Evolutionary conservation across 1,284 basidiomycete genomes (phyloP).

Genomic region (Boletus semigastroideus): DNA sequence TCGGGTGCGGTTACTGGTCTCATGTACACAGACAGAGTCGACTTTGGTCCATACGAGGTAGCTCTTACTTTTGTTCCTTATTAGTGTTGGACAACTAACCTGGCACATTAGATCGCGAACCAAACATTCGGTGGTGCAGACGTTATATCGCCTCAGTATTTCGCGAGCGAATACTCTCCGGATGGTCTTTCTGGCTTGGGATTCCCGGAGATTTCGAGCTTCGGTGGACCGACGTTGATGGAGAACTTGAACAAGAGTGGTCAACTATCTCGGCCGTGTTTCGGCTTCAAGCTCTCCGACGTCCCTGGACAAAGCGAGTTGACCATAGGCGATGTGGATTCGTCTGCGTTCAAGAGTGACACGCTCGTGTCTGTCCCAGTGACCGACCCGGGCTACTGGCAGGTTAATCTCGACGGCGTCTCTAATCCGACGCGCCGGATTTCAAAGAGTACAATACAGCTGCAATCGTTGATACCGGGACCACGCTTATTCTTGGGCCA

Average conservation of each 20-base stretch:
- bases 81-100: slow-evolving; percentile 2
- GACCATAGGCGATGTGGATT: slow-evolving; percentile 50
- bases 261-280: slow-evolving; percentile 34
- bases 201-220: slow-evolving; percentile 39
- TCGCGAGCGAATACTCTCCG: slow-evolving; percentile 29
- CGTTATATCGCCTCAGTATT: slow-evolving; percentile 34
- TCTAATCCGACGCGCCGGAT: neutral
- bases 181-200: slow-evolving; percentile 49
- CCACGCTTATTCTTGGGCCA: slow-evolving; percentile 22
- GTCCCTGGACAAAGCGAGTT: slow-evolving; percentile 42
- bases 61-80: slow-evolving; percentile 5
- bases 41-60: slow-evolving; percentile 14
- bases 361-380: slow-evolving; percentile 31
- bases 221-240: slow-evolving; percentile 38
- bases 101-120: slow-evolving; percentile 27
- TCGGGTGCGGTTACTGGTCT: slow-evolving; percentile 25
- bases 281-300: slow-evolving; percentile 53
- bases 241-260: slow-evolving; percentile 37
- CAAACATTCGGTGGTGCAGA: slow-evolving; percentile 40
- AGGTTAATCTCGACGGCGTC: slow-evolving; percentile 17
- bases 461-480: slow-evolving; percentile 28
- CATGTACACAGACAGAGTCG: slow-evolving; percentile 28
- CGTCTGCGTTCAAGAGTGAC: slow-evolving; percentile 30
- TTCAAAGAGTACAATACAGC: neutral
- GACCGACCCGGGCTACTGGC: slow-evolving; percentile 21